Evolutionary conservation across 2,329 filamentous ascomycete genomes (phyloP), one percentile per base, ranked within the genome.

Genomic region (Gaeumannomyces tritici): DNA sequence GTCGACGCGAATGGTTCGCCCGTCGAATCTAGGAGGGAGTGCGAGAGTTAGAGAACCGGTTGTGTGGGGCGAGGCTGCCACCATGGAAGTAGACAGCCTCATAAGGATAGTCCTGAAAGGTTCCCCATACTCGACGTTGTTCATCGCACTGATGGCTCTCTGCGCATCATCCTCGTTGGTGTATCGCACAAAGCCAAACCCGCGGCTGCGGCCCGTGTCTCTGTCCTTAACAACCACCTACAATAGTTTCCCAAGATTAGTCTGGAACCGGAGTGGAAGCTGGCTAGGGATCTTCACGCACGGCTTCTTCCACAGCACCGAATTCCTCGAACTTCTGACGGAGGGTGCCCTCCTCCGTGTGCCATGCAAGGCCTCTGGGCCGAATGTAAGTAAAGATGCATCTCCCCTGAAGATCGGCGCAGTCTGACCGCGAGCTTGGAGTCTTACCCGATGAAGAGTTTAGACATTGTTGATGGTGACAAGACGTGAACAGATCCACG

Each of bases 181-280:
- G 78, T 93, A 99, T 70, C 93, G 90, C 66, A 99, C 93, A 75
- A 98, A 98, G 59, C 95, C 95, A 75, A 98, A 99, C 65, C 95
- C 95, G 75, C 95, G 91, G 82, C 93, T 97, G 75, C 93, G 91
- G 70, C 91, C 90, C 72, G 93, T 97, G 74, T 98, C 93, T 72
- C 93, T 91, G 76, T 99, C 93, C 80, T 96, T 98, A 71, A 98
- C 93, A 69, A 99, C 93, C 66, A 96, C 90, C 93, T 98, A 31
- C 13, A n/a, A 4, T 18, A 9, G 8, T 24, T 29, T 27, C 21
- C 3, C n/a, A 33, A 12, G 8, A 21, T 61, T 51, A 28, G 29
- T 60, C 42, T 55, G 18, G 29, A 51, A 35, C 11, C 18, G 21
- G 31, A 55, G 31, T 9, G n/a, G 42, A 54, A 5, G 18, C 55